Evolutionary conservation across 192 early-diverging fungal species (phyloP).

Genomic region (Umbelopsis vinacea): DNA sequence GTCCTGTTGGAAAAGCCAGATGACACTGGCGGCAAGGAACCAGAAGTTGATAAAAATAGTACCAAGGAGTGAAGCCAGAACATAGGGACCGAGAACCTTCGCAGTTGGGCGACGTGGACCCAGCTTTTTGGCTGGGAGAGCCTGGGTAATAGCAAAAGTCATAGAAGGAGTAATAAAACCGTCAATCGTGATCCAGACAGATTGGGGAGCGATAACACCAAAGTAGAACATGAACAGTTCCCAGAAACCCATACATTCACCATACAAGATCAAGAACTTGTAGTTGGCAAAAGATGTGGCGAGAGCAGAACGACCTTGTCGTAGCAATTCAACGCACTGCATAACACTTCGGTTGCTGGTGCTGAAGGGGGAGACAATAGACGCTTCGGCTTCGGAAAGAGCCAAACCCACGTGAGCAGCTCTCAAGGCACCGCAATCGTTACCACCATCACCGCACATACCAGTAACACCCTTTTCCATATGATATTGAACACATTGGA

Average conservation of each 20-base stretch:
- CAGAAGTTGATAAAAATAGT: slow-evolving; percentile 72
- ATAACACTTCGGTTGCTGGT: slow-evolving; percentile 60
- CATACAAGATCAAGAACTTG: slow-evolving; percentile 80
- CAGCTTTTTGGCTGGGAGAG: slow-evolving; percentile 59
- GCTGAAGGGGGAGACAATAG: slow-evolving; percentile 86
- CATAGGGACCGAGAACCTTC: slow-evolving; percentile 72
- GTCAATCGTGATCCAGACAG: slow-evolving; percentile 80
- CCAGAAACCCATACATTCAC: slow-evolving; percentile 69
- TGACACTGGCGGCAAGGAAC: slow-evolving; percentile 60
- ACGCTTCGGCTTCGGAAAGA: slow-evolving; percentile 79
- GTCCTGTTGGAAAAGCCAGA: slow-evolving; percentile 67
- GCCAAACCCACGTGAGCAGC: slow-evolving; percentile 83
- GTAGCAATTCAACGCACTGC: slow-evolving; percentile 74
- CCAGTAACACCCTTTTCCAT: slow-evolving; percentile 81
- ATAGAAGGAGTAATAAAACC: slow-evolving; percentile 65
- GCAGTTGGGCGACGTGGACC: slow-evolving; percentile 72
- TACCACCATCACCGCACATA: slow-evolving; percentile 91
- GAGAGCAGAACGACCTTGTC: slow-evolving; percentile 74
- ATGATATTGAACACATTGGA: slow-evolving; percentile 70
- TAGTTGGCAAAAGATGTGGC: slow-evolving; percentile 78
- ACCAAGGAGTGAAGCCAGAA: slow-evolving; percentile 70
- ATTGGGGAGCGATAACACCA: slow-evolving; percentile 69
- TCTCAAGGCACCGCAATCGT: slow-evolving; percentile 83
- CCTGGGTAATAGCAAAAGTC: slow-evolving; percentile 70
- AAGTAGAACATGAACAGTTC: slow-evolving; percentile 77